These are phyloP conservation scores for Filosporella fistucella DNA, from an alignment of 495 filamentous ascomycete genomes.

Conservation along the genomic window DNA sequence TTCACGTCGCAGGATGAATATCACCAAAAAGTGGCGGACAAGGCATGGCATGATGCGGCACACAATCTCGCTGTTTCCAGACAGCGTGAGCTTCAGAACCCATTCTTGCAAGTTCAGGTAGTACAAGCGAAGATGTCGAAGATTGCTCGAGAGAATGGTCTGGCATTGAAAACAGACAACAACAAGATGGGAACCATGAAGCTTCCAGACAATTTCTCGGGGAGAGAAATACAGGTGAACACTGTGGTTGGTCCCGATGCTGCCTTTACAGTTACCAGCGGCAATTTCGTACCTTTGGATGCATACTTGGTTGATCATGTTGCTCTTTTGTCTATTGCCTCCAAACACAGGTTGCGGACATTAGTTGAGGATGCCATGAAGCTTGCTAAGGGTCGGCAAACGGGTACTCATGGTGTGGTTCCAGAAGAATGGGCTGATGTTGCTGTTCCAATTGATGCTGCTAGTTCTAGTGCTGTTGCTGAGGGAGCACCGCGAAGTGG, in stretches of 20 bases:
- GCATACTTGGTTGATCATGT: constrained; percentile 69
- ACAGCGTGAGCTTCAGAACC: constrained; percentile 32
- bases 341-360: constrained; percentile 63
- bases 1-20: constrained; percentile 47
- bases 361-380: constrained; percentile 67
- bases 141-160: constrained; percentile 54
- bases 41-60: constrained; percentile 41
- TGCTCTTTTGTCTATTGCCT: constrained; percentile 67
- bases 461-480: constrained; percentile 30
- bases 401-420: constrained; percentile 66
- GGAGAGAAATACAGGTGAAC: constrained; percentile 30
- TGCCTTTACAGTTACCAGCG: constrained; percentile 49
- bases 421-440: constrained; percentile 67
- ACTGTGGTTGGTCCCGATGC: constrained; percentile 45
- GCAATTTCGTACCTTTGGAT: constrained; percentile 62
- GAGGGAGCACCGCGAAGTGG: constrained; percentile 22
- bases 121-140: constrained; percentile 47
- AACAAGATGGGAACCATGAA: constrained; percentile 37
- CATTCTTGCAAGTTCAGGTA: constrained; percentile 26
- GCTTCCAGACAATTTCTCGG: constrained; percentile 39
- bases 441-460: constrained; percentile 39
- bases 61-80: constrained; percentile 34
- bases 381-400: constrained; percentile 59
- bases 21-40: constrained; percentile 39
- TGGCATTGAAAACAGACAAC: constrained; percentile 50